Conservation (phyloP, 2,329 filamentous ascomycete species). For the Spiromastix sp. region DNA sequence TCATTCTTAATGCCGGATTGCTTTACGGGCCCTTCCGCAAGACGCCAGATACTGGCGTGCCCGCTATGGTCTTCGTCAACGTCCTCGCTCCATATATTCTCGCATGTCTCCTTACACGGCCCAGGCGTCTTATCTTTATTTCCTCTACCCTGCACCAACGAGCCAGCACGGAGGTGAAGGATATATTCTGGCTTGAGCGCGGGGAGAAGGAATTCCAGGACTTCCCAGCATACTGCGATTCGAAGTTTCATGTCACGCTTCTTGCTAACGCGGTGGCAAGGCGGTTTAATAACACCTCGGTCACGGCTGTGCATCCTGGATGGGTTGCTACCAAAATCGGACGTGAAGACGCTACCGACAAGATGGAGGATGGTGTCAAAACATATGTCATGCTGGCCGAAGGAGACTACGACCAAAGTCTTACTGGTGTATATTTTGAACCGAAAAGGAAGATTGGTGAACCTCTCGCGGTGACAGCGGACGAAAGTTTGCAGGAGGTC, state of each 20-base stretch:
- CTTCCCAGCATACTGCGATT: slow-evolving; percentile 40
- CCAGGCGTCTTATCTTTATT: slow-evolving; percentile 44
- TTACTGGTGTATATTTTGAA: slow-evolving; percentile 15
- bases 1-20: slow-evolving; percentile 49
- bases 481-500: slow-evolving; percentile 13
- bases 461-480: slow-evolving; percentile 8
- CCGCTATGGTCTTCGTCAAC: slow-evolving; percentile 43
- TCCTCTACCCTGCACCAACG: slow-evolving; percentile 39
- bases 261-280: slow-evolving; percentile 44
- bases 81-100: slow-evolving; percentile 47
- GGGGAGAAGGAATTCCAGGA: slow-evolving; percentile 24
- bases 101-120: slow-evolving; percentile 37
- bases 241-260: slow-evolving; percentile 47
- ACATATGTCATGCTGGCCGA: slow-evolving; percentile 39
- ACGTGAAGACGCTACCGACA: slow-evolving; percentile 35
- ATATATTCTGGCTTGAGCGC: slow-evolving; percentile 29
- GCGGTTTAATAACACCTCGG: slow-evolving; percentile 33
- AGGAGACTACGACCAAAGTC: slow-evolving; percentile 15
- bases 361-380: slow-evolving; percentile 36
- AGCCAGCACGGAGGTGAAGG: slow-evolving; percentile 32
- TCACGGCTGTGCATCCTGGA: slow-evolving; percentile 40
- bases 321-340: slow-evolving; percentile 46
- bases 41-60: slow-evolving; percentile 33
- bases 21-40: slow-evolving; percentile 31
- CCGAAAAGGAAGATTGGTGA: slow-evolving; percentile 12